A percentile compares a stretch with the other conserved stretches of the same genome.
Conservation (phyloP, 306 rosid species). For the Oemleria cerasiformis region DNA sequence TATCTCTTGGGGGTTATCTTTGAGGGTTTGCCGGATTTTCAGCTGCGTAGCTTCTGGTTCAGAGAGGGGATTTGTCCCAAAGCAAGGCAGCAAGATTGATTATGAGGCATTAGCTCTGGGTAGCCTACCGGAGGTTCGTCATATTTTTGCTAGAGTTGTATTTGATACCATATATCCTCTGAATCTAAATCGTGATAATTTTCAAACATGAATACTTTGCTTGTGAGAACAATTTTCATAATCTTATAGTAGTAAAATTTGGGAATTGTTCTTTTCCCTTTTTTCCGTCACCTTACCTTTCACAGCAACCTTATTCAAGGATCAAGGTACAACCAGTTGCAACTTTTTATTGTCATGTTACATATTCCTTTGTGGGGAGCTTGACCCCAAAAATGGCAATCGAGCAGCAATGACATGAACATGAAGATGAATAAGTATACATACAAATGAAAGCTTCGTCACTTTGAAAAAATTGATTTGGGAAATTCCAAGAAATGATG, state of each 20-base stretch:
- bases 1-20: slow-evolving; percentile 54
- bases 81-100: slow-evolving; percentile 56
- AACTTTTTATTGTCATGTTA: neutral
- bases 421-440: neutral
- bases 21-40: slow-evolving; percentile 47
- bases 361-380: slow-evolving; percentile 1
- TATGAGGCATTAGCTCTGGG: slow-evolving; percentile 52
- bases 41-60: slow-evolving; percentile 38
- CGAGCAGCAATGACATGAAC: neutral
- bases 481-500: slow-evolving; percentile 3
- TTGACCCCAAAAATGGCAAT: neutral
- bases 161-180: slow-evolving; percentile 70
- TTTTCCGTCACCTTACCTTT: neutral
- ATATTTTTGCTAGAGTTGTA: slow-evolving; percentile 68
- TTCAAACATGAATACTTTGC: slow-evolving; percentile 7
- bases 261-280: neutral
- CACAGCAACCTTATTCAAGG: neutral
- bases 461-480: neutral
- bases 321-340: neutral
- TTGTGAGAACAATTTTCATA: slow-evolving; percentile 7
- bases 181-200: slow-evolving; percentile 21
- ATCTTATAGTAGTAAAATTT: neutral
- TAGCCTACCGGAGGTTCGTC: slow-evolving; percentile 47
- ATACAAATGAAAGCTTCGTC: neutral
- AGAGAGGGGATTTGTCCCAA: slow-evolving; percentile 31